These are phyloP conservation scores for Linnemannia zychae DNA, from an alignment of 192 early-diverging fungal genomes.

Conservation along the genomic window DNA sequence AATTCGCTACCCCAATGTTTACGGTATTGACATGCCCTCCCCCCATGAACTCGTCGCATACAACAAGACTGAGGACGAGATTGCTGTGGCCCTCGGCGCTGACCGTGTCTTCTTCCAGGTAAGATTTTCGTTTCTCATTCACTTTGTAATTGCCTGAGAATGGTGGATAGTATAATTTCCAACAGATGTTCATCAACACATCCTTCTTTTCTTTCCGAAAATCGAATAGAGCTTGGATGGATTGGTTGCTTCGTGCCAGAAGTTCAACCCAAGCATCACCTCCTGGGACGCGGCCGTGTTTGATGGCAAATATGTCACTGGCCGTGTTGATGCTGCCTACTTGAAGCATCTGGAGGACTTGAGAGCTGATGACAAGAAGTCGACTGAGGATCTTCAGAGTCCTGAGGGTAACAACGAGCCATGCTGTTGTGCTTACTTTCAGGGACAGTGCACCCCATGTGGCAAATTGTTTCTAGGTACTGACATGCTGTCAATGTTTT, in stretches of 20 bases:
- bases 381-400: slow-evolving; percentile 24
- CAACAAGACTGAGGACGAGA: slow-evolving; percentile 78
- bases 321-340: slow-evolving; percentile 77
- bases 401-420: slow-evolving; percentile 21
- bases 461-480: not conserved
- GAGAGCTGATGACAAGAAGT: slow-evolving; percentile 62
- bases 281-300: slow-evolving; percentile 97
- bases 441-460: not conserved
- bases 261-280: slow-evolving; percentile 85
- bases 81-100: slow-evolving; percentile 90
- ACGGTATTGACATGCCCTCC: slow-evolving; percentile 99
- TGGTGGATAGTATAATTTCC: too few species aligned
- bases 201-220: not conserved
- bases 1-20: slow-evolving; percentile 97
- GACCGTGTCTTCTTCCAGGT: slow-evolving; percentile 95
- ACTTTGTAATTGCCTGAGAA: too few species aligned
- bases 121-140: not conserved
- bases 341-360: slow-evolving; percentile 63
- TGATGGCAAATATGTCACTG: slow-evolving; percentile 93
- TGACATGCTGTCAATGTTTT: not conserved
- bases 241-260: slow-evolving; percentile 82
- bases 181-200: not conserved
- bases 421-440: not conserved
- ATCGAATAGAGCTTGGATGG: slow-evolving; percentile 76
- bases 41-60: slow-evolving; percentile 90